Conservation (phyloP, 2,329 filamentous ascomycete genomes). For the Trichoderma sp. region DNA sequence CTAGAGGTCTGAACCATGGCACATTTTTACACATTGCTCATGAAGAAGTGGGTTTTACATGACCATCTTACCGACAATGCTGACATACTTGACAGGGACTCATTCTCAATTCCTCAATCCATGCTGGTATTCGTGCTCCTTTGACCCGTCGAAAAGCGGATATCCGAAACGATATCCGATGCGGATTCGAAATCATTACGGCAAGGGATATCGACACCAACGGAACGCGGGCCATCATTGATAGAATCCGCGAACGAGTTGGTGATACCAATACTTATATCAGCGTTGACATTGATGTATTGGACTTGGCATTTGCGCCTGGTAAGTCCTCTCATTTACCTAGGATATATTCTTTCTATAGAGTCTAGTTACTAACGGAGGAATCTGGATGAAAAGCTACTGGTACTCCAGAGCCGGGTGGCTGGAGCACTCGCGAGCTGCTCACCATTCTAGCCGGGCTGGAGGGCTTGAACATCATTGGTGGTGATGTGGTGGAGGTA, state of each 20-base stretch:
- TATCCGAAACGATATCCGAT: slow-evolving; percentile 30
- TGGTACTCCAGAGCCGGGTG: slow-evolving; percentile 81
- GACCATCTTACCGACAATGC: too few relatives aligned
- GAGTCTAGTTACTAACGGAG: background rate
- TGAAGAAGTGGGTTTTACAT: slow-evolving; percentile 26
- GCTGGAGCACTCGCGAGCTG: slow-evolving; percentile 82
- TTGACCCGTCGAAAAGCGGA: slow-evolving; percentile 53
- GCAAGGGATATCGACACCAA: slow-evolving; percentile 71
- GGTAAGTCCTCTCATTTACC: slow-evolving; percentile 3
- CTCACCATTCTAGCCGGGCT: slow-evolving; percentile 76
- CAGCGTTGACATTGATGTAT: slow-evolving; percentile 74
- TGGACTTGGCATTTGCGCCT: slow-evolving; percentile 59
- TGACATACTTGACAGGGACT: slow-evolving; percentile 41
- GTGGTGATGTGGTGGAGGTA: slow-evolving; percentile 84
- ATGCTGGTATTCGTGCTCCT: slow-evolving; percentile 76
- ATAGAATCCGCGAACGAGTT: slow-evolving; percentile 66
- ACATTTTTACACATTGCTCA: slow-evolving; percentile 33
- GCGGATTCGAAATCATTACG: slow-evolving; percentile 31
- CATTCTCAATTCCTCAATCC: slow-evolving; percentile 70
- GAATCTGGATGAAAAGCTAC: slow-evolving; percentile 55
- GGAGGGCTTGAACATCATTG: slow-evolving; percentile 76
- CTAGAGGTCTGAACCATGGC: slow-evolving; percentile 32
- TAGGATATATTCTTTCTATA: background rate
- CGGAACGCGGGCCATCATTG: slow-evolving; percentile 66
- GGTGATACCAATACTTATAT: slow-evolving; percentile 75